Base-by-base conservation (phyloP, 169 alveolate genomes). In the Theileria luwenshuni region DNA sequence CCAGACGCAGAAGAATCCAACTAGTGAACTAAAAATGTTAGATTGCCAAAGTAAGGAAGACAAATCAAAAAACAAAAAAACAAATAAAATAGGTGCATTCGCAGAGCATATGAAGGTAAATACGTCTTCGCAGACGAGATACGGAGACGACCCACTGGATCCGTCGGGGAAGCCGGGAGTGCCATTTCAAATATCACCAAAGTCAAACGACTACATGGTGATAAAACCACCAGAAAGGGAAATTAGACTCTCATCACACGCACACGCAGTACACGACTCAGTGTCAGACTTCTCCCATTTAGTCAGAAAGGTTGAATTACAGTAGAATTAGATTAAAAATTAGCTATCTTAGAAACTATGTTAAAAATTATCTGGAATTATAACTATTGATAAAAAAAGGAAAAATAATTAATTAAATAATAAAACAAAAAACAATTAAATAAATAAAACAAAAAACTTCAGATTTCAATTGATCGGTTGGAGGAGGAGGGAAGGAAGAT, bases 1-100 rank as follows among this genome's bases (percentile, higher is more conserved):
- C 60, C 98, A 96, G 64, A 90, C 97, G 10, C 98, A 96, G 52
- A 94, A 95, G 60, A 88, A 92, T 28, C 98, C 99, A 0, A 96
- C 98, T 0, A 84, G 91, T 48, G 94, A 92, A 63, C 74, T 92
- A 43, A 77, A 86, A 42, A 80, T 89, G 21, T 43, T 92, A 1
- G 95, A 91, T 64, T 92, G 96, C 59, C 86, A 79, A 27, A 71
- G 69, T 38, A 51, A 52, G 61, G 6, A 6, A 6, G 5, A 10
- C 35, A 51, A 5, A 10, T 7, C 5, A 10, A 38, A 38, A 38
- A 5, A 10, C 5, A 38, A 10, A 38, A 38, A 38, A 19, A 25
- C 10, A 7, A 27, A 60, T 7, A 6, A 3, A 60, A 25, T 49
- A 32, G 75, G 38, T 32, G 75, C 51, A 45, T 47, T 32, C 25